phyloP scores from a whole-genome alignment of 2,329 filamentous ascomycete species.

The Penicillium aurantiogriseum region DNA sequence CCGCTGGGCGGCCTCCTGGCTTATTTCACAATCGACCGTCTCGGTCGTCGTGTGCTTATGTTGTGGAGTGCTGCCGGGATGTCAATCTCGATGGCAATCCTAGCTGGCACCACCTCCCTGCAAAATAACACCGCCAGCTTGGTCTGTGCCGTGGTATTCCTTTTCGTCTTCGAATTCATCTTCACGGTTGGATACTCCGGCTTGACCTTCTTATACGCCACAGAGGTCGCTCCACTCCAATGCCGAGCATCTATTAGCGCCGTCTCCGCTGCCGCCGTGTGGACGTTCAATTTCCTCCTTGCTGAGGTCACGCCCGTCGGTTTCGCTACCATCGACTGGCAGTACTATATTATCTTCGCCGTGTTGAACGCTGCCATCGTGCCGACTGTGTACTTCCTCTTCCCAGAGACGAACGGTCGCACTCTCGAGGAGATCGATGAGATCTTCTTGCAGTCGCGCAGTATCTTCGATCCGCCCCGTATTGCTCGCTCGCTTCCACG shows the following conservation, averaged over 20 bases:
- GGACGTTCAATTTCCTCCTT: conserved; percentile 20
- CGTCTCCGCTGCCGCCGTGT: conserved; percentile 14
- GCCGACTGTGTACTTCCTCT: conserved; percentile 40
- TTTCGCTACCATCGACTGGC: conserved; percentile 14
- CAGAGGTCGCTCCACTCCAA: conserved; percentile 13
- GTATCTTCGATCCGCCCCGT: conserved; percentile 27
- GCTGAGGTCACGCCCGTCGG: conserved; percentile 17
- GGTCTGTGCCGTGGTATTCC: conserved; percentile 13
- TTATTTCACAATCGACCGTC: conserved; percentile 42
- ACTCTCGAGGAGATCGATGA: conserved; percentile 43
- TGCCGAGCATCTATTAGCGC: conserved; percentile 15
- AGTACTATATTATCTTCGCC: conserved; percentile 32
- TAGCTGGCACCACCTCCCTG: conserved; percentile 5
- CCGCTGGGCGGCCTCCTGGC: conserved; percentile 41
- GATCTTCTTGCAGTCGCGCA: conserved; percentile 37
- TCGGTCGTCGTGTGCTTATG: conserved; percentile 32
- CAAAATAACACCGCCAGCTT: conserved; percentile 8
- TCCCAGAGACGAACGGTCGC: conserved; percentile 41
- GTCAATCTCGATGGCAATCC: conserved; percentile 13
- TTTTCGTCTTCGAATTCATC: conserved; percentile 15
- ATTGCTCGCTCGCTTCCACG: conserved; percentile 19
- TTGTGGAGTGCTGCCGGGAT: conserved; percentile 19
- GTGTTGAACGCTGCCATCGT: conserved; percentile 40
- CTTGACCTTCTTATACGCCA: conserved; percentile 15
- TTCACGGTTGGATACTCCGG: conserved; percentile 17